A percentile compares a stretch with the other conserved stretches of the same genome.
Evolutionary conservation across 495 filamentous ascomycete genomes (phyloP).

Genomic region (Aeminium ludgeri): DNA sequence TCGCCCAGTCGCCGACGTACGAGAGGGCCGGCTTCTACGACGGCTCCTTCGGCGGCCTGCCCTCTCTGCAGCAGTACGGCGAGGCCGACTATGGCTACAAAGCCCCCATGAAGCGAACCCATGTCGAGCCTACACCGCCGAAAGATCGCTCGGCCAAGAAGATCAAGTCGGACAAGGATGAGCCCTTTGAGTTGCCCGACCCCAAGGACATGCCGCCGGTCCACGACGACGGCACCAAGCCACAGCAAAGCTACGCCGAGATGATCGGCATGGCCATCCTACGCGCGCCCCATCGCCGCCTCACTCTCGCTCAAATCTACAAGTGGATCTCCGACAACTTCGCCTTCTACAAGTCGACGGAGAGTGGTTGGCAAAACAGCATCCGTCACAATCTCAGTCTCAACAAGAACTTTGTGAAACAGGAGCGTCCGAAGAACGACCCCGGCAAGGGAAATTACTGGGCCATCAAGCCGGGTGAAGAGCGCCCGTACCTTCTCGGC

Average conservation of each 20-base stretch:
- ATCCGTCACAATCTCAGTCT: conserved; percentile 96
- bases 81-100: conserved; percentile 36
- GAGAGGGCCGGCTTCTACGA: conserved; percentile 55
- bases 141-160: conserved; percentile 58
- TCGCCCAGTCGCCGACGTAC: conserved; percentile 35
- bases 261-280: conserved; percentile 96
- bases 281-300: conserved; percentile 60
- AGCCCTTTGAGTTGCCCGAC: conserved; percentile 40
- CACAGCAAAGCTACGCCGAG: conserved; percentile 80
- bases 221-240: conserved; percentile 77
- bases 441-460: conserved; percentile 98
- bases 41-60: conserved; percentile 6
- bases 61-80: conserved; percentile 4
- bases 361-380: conserved; percentile 94
- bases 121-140: conserved; percentile 59
- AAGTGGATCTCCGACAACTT: conserved; percentile 97
- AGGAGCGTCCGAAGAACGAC: conserved; percentile 91
- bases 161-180: conserved; percentile 20
- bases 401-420: conserved; percentile 93
- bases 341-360: conserved; percentile 63
- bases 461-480: conserved; percentile 76
- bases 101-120: conserved; percentile 42
- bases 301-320: conserved; percentile 95
- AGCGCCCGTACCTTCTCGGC: conserved; percentile 74
- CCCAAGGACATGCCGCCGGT: conserved; percentile 63